A percentile compares a stretch with the other conserved stretches of the same genome.
phyloP scores from a whole-genome alignment of 169 alveolate genomes.

The Cryptosporidium meleagridis region DNA sequence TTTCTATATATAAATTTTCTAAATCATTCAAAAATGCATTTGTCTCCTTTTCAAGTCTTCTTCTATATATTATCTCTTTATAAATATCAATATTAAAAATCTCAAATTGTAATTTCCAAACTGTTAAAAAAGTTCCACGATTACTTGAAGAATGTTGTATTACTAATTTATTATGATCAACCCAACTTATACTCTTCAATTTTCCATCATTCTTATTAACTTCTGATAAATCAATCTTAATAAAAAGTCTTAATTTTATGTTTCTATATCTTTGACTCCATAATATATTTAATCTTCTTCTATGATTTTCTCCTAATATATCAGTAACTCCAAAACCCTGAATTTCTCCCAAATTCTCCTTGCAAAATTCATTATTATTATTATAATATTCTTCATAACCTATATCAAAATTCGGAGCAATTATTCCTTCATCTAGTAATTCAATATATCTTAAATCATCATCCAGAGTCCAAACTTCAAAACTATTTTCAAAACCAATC shows the following conservation, averaged over 20 bases:
- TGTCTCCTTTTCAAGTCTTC: conserved; percentile 4
- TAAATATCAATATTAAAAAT: conserved; percentile 35
- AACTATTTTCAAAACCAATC: conserved; percentile 25
- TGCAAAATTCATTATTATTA: background rate
- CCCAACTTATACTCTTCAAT: conserved; percentile 4
- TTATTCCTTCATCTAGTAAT: conserved; percentile 51
- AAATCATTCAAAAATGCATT: background rate
- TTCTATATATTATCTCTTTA: conserved; percentile 31
- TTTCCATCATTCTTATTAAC: background rate
- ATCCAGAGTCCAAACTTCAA: conserved; percentile 47
- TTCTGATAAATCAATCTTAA: background rate
- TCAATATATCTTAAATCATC: conserved; percentile 14
- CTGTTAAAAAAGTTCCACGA: conserved; percentile 23
- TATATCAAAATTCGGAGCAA: conserved; percentile 47
- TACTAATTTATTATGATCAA: conserved; percentile 20
- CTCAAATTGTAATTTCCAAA: conserved; percentile 55
- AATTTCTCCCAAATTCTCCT: background rate
- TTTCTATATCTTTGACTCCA: conserved; percentile 34
- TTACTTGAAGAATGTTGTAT: background rate
- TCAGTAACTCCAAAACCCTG: conserved; percentile 3
- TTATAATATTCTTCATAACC: conserved; percentile 1
- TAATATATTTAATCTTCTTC: conserved; percentile 20
- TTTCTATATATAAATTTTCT: background rate
- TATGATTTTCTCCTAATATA: conserved; percentile 39
- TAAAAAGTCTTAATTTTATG: background rate